Evolutionary conservation across 805 yeast species (phyloP), one percentile per base, ranked within the genome.

Genomic region (Sugiyamaella qingdaonensis): DNA sequence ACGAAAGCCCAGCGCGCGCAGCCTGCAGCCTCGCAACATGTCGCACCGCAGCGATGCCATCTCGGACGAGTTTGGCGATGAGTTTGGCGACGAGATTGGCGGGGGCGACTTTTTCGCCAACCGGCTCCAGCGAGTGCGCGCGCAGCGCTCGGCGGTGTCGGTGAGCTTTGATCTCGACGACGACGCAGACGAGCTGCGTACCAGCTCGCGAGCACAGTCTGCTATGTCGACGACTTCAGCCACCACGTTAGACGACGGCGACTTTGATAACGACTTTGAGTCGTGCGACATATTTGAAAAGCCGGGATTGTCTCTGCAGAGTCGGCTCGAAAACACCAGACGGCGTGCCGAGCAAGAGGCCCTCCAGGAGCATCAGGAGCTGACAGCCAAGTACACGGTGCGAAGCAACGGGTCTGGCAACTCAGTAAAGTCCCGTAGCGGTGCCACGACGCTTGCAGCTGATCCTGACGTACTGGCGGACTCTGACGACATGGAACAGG

Each of bases 321-420:
- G 37, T 8, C 31, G 54, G 16, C 45, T 59, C 14, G 54, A 53
- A 29, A 35, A 18, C n/a, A 36, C 42, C 21, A 46, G 46, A 29
- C 41, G 42, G 24, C 46, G 56, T 27, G 58, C 59, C 2, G 36
- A 24, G 46, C 48, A 34, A 4, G 52, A 42, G 10, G 61, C 61
- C 14, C 61, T 58, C 18, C 46, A 45, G 41, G 57, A 56, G 31
- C 43, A 42, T 36, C 45, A 48, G 46, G 31, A 36, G 19, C 51
- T 48, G 47, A 51, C 51, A 8, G 29, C 32, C 11, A 51, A 49
- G 32, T 56, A 52, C 19, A 54, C 56, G 3, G 47, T 56, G 10
- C 32, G 54, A 5, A 56, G 59, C 44, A 49, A 51, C 33, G 59
- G 57, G 14, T 51, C 59, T 14, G 37, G 53, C n/a, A 36, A 42